Base-by-base conservation (phyloP, 1,284 basidiomycete genomes). In the Austroboletus niveus region DNA sequence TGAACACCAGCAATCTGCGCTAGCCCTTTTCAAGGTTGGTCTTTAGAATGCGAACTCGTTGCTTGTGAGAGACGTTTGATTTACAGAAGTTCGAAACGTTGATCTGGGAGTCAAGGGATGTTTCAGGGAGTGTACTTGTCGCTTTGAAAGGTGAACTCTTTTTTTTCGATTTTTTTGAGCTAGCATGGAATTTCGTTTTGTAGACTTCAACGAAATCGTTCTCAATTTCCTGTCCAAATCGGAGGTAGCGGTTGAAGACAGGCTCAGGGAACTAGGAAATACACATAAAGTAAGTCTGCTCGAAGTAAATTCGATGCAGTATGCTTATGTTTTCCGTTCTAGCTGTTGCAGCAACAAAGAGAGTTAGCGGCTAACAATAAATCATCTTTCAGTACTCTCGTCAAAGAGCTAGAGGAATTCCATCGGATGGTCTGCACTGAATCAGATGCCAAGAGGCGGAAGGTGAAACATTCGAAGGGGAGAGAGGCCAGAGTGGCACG, bases 171-270 rank as follows among this genome's bases (percentile, higher is more conserved):
- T 2, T 31, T 40, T 7, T 32, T 8, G 20, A 10, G 12, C 12
- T 6, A 10, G 14, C 34, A 44, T 5, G n/a, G 27, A 20, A 36
- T 22, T n/a, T 4, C 4, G 0, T 17, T 30, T 34, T 22, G 15
- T 38, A 60, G 61, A 60, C 31, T 63, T 60, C 47, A 57, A 51
- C 14, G 61, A 60, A 22, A 20, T 61, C 10, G 34, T 60, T 46
- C 61, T 60, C 7, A 51, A 61, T 39, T 61, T 61, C 47, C 36
- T 60, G 15, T 52, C 59, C 1, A 39, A 56, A 9, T 50, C 47
- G 8, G 32, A 47, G 31, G 59, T 48, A 2, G 41, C 20, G 4
- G 47, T 43, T n/a, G 45, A 61, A 34, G 59, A 59, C 42, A 59
- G 44, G 40, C 43, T 60, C 27, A 51, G 57, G 15, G 59, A 60